These are phyloP conservation scores for Colletotrichum chrysophilum DNA, from an alignment of 2,329 filamentous ascomycete genomes.

Conservation along the genomic window DNA sequence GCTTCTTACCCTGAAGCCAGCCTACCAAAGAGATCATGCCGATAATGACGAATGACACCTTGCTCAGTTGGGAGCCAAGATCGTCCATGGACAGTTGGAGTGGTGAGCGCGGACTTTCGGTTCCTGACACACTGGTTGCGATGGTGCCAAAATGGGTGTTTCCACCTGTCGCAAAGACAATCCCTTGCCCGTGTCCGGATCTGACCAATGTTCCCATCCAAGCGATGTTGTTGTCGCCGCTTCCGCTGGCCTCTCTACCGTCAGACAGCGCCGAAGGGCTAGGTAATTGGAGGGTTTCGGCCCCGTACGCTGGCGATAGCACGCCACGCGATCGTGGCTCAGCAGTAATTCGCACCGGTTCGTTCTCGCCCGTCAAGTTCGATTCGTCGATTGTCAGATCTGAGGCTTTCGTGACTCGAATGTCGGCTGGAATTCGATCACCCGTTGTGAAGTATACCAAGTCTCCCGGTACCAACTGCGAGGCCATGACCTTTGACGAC, in stretches of 20 bases:
- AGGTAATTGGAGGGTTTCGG: slow-evolving; percentile 32
- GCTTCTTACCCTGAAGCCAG: slow-evolving; percentile 84
- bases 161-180: slow-evolving; percentile 95
- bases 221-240: slow-evolving; percentile 86
- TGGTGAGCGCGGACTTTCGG: slow-evolving; percentile 92
- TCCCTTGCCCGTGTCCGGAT: slow-evolving; percentile 91
- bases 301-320: slow-evolving; percentile 34
- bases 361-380: slow-evolving; percentile 95
- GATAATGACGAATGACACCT: slow-evolving; percentile 95
- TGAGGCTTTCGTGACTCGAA: slow-evolving; percentile 88
- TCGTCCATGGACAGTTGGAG: slow-evolving; percentile 96
- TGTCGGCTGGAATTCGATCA: slow-evolving; percentile 94
- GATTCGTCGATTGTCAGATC: slow-evolving; percentile 96
- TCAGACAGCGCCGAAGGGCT: slow-evolving; percentile 53
- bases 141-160: slow-evolving; percentile 97
- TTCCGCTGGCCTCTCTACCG: slow-evolving; percentile 70
- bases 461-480: slow-evolving; percentile 89
- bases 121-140: slow-evolving; percentile 90
- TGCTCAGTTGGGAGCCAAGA: slow-evolving; percentile 94
- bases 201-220: slow-evolving; percentile 98
- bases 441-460: slow-evolving; percentile 93
- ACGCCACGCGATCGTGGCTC: slow-evolving; percentile 54
- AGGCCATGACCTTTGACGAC: slow-evolving; percentile 85
- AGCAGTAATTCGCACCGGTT: slow-evolving; percentile 81
- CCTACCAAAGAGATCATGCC: slow-evolving; percentile 91